A percentile compares a stretch with the other conserved stretches of the same genome.
Conservation (phyloP, 1,284 basidiomycete species). For the Boletellus deceptivus region DNA sequence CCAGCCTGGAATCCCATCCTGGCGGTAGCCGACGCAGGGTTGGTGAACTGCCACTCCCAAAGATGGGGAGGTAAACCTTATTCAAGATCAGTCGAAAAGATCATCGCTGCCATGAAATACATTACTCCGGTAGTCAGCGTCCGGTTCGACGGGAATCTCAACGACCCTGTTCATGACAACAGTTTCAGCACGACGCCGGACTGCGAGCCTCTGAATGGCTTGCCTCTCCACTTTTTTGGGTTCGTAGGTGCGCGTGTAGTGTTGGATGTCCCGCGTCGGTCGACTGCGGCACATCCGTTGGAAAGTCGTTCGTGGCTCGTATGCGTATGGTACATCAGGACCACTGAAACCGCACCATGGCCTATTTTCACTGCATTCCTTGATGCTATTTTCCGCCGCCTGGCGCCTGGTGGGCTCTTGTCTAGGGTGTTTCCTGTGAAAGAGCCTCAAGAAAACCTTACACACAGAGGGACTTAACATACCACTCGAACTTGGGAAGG, state of each 20-base stretch:
- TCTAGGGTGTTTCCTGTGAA: slow-evolving; percentile 24
- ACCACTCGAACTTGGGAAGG: slow-evolving; percentile 70
- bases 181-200: neutral
- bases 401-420: slow-evolving; percentile 2
- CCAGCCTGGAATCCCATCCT: slow-evolving; percentile 49
- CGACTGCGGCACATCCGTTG: slow-evolving; percentile 44
- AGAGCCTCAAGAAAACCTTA: slow-evolving; percentile 12
- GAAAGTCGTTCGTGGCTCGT: slow-evolving; percentile 49
- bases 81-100: neutral
- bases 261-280: slow-evolving; percentile 49
- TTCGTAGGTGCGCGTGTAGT: slow-evolving; percentile 43
- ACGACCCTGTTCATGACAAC: slow-evolving; percentile 40
- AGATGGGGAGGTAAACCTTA: slow-evolving; percentile 20
- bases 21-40: slow-evolving; percentile 56
- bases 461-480: slow-evolving; percentile 12
- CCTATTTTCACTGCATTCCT: slow-evolving; percentile 37
- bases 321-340: slow-evolving; percentile 39
- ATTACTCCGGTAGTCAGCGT: slow-evolving; percentile 61
- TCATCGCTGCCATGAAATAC: neutral
- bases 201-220: slow-evolving; percentile 1
- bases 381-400: slow-evolving; percentile 19
- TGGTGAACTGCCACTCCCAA: slow-evolving; percentile 46
- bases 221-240: slow-evolving; percentile 40
- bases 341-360: slow-evolving; percentile 43
- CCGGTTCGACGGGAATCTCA: slow-evolving; percentile 48